Conservation (phyloP, 129 eudicot species). For the Sambucus nigra region DNA sequence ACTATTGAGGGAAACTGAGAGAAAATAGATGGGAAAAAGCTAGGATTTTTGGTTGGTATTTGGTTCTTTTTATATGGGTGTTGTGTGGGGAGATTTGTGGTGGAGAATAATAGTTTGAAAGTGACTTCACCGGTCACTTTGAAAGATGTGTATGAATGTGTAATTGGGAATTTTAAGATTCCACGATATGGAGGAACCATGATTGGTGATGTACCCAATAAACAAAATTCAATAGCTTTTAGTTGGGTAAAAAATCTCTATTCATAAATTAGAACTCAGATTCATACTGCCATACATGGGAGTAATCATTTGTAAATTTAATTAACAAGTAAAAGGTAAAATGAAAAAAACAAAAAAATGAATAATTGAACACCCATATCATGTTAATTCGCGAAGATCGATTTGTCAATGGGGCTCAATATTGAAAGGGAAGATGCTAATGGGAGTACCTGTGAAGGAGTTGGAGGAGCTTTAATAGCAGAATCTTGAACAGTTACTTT, state of each 20-base stretch:
- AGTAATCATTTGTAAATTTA: not conserved
- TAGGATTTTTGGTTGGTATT: conserved; percentile 25
- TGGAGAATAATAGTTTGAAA: conserved; percentile 69
- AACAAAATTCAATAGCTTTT: no score
- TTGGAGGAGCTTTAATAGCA: conserved; percentile 13
- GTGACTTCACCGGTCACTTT: conserved; percentile 49
- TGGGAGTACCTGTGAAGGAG: conserved; percentile 57
- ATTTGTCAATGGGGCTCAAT: not conserved
- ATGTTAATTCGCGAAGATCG: not conserved
- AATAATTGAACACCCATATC: not conserved
- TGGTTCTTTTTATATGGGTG: conserved; percentile 33
- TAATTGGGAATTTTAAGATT: conserved; percentile 74
- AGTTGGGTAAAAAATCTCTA: no score
- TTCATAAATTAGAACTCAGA: no score
- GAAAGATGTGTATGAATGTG: conserved; percentile 50
- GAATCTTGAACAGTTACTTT: conserved; percentile 17
- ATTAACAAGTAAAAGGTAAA: not conserved
- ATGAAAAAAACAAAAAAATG: not conserved
- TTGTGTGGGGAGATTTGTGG: conserved; percentile 66
- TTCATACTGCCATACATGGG: not conserved
- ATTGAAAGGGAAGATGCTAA: conserved; percentile 48
- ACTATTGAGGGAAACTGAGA: not conserved
- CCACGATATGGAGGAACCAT: conserved; percentile 71
- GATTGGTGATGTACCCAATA: conserved; percentile 56
- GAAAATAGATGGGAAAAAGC: conserved; percentile 16